Evolutionary conservation across 129 eudicot species (phyloP), one percentile per base, ranked within the genome.

Genomic region (Artemisia tridentata): DNA sequence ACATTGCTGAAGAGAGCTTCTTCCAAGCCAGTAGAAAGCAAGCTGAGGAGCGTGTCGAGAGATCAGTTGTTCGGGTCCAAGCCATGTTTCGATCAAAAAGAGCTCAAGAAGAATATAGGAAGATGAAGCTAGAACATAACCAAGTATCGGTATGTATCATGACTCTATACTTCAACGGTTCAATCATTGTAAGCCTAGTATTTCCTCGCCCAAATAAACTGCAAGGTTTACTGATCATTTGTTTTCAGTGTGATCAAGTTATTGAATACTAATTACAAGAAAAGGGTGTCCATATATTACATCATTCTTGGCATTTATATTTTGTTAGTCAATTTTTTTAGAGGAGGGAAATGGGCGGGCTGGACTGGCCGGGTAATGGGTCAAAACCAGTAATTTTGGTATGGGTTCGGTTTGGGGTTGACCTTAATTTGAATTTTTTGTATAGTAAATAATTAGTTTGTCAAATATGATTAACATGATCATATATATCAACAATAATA

Each of bases 11-110:
- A 58, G 99, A 95, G 76, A 82, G 72, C 49, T 95, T 90, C 81
- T 95, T 82, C 76, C 71, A 68, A 6, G 97, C 96, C 29, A 90
- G 97, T 78, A 81, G 97, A 79, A 82, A 84, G 64, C 96, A 85
- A 80, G 99, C 99, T 18, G 99, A 90, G 71, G 97, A 82, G 77
- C 96, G 99, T 41, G 88, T 95, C 6, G 99, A 95, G 81, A 88
- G 97, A 82, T 88, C 99, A 18, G 95, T 95, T 59, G 86, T 90
- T 27, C 84, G 86, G 59, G 99, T 95, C 60, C 99, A 95, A 73
- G 91, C 99, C 56, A 90, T 95, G 99, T 95, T 95, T 56, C 91
- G 97, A 16, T 95, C 99, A 49, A 87, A 73, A 75, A 83, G 68
- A 69, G 99, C 99, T 41, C 99, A 90, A 80, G 83, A 87, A 86